Conservation (phyloP, 2,329 filamentous ascomycete species). For the Didymellaceae sp. region DNA sequence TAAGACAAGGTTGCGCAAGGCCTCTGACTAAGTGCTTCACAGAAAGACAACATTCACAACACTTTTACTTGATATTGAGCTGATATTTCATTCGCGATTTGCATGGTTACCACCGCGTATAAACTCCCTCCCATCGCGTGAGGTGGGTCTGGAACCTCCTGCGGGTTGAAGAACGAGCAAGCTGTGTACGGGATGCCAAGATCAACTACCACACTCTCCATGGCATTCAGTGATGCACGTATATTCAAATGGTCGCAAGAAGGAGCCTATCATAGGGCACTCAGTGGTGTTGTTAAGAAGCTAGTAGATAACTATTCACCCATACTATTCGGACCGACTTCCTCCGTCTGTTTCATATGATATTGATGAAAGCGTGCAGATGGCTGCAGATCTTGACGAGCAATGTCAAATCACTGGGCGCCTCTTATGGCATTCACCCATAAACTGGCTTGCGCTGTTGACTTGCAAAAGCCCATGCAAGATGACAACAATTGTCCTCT, state of each 20-base stretch:
- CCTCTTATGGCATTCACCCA: neutral
- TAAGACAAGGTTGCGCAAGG: constrained; percentile 1
- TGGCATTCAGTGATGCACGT: too few relatives aligned
- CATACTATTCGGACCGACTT: constrained; percentile 46
- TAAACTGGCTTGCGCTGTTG: neutral
- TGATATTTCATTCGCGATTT: too few relatives aligned
- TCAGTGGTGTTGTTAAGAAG: too few relatives aligned
- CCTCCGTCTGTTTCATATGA: constrained; percentile 44
- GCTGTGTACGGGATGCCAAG: too few relatives aligned
- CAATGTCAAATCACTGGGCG: neutral
- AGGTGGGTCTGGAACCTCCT: too few relatives aligned
- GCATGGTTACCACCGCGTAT: too few relatives aligned
- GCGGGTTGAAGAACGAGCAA: too few relatives aligned
- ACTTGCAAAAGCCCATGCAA: neutral
- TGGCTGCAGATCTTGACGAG: neutral
- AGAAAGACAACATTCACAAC: neutral
- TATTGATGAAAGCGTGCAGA: constrained; percentile 5
- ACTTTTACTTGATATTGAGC: neutral
- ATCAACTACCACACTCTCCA: too few relatives aligned
- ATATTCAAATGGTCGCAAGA: too few relatives aligned
- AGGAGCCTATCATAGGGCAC: too few relatives aligned
- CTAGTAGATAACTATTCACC: too few relatives aligned
- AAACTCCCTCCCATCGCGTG: too few relatives aligned
- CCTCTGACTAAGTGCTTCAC: neutral
- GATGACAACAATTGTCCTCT: neutral